Conservation (phyloP, 306 rosid genomes). For the Crataegus laevigata region DNA sequence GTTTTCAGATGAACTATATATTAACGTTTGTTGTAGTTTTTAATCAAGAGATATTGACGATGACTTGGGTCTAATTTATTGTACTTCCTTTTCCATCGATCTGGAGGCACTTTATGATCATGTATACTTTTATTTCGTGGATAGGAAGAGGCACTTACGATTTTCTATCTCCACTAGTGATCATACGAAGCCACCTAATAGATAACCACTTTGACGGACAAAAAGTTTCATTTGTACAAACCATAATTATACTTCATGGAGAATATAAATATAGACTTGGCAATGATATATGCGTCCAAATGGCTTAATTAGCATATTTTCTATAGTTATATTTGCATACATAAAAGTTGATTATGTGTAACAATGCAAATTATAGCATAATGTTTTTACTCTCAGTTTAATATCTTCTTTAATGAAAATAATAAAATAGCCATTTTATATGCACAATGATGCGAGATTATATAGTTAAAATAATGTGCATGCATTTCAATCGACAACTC, state of each 20-base stretch:
- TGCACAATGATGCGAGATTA: neutral
- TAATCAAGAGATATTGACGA: neutral
- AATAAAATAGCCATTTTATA: neutral
- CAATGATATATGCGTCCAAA: neutral
- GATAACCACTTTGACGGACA: neutral
- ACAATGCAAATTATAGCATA: neutral
- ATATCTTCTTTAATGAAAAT: too few species aligned
- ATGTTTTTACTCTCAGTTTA: neutral
- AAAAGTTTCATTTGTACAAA: neutral
- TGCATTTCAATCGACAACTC: too few species aligned
- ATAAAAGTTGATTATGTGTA: neutral
- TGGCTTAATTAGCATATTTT: neutral
- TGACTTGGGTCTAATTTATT: neutral
- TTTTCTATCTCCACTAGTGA: neutral
- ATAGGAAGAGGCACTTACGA: neutral
- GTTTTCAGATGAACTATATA: neutral
- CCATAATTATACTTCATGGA: neutral
- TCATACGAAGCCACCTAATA: neutral
- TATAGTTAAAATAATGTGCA: too few species aligned
- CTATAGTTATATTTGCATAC: too few species aligned
- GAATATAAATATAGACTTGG: neutral
- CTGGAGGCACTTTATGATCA: neutral
- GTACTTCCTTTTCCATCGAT: too few species aligned
- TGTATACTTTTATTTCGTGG: neutral
- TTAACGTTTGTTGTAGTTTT: neutral